Conservation (phyloP, 2,329 filamentous ascomycete genomes). For the Exophiala dermatitidis region DNA sequence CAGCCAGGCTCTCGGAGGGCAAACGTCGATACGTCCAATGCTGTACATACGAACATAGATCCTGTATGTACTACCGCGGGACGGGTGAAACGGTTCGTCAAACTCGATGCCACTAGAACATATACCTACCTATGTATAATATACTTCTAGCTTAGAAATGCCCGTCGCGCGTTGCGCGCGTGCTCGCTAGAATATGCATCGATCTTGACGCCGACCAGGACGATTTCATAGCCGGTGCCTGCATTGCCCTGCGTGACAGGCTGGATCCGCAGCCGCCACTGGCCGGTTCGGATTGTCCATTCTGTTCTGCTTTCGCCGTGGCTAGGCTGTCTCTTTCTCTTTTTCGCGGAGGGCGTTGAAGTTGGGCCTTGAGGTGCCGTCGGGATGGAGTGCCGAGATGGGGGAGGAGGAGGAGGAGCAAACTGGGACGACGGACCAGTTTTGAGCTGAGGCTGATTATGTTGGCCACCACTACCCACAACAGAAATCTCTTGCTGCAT, state of each 20-base stretch:
- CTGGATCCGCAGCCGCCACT: slow-evolving; percentile 66
- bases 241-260: slow-evolving; percentile 32
- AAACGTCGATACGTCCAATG: no score
- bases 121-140: no score
- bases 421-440: no score
- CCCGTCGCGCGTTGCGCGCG: slow-evolving; percentile 57
- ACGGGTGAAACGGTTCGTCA: no score
- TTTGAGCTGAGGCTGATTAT: slow-evolving; percentile 8
- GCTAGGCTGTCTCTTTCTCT: slow-evolving; percentile 21
- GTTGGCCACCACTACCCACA: slow-evolving; percentile 8
- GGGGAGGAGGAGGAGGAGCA: no score
- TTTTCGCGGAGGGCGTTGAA: slow-evolving; percentile 12
- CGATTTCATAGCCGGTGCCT: slow-evolving; percentile 57
- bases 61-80: no score
- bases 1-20: no score
- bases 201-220: slow-evolving; percentile 68
- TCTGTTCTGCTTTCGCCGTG: slow-evolving; percentile 18
- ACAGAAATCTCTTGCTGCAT: slow-evolving; percentile 18
- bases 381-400: neutral
- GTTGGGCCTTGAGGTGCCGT: slow-evolving; percentile 8
- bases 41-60: no score
- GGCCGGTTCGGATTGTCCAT: slow-evolving; percentile 62
- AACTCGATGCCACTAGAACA: no score
- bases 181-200: slow-evolving; percentile 63
- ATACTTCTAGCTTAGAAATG: slow-evolving; percentile 48